Base-by-base conservation (phyloP, 1,139 yeast genomes). In the Blastobotrys capitulatus region DNA sequence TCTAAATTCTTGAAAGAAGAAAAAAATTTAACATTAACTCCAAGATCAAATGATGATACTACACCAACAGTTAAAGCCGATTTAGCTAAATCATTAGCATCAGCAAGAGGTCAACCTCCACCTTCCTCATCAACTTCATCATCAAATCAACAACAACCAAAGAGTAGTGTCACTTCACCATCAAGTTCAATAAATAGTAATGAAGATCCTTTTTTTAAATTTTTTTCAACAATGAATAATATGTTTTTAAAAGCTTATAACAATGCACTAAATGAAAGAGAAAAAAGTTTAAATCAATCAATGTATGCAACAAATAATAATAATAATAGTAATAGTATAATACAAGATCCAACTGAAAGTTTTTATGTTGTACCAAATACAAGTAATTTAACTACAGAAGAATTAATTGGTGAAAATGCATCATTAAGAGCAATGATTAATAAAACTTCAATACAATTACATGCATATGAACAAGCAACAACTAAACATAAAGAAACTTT, bases 391-490 rank as follows among this genome's bases (percentile, higher is more conserved):
- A 49, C 58, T 8, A 42, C 50, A 4, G 66, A 60, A 27, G 60
- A 55, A 40, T 44, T 62, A 40, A 47, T 58, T 5, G 52, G 57
- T 10, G 62, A 58, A 51, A 57, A 61, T 37, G 61, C 62, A 19
- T 55, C 53, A 35, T 48, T 62, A 26, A 54, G 62, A 20, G 61
- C 60, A 27, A 50, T 61, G 52, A 51, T 61, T 6, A 52, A 53
- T 47, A 56, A 54, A 25, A 44, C 59, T 27, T 52, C 56, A 39
- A 43, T 52, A 19, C 57, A 54, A 42, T 48, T 63, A 4, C 61
- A 62, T 42, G 69, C 72, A 1, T 57, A 66, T 43, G 70, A 69
- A 46, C 54, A 55, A 8, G 66, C 67, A 6, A 51, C 61, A 22
- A 57, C 57, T 43, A 63, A 63, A 15, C 71, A 68, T 50, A 58